Evolutionary conservation across 2,329 filamentous ascomycete species (phyloP).

Genomic region (Beauveria medogensis): DNA sequence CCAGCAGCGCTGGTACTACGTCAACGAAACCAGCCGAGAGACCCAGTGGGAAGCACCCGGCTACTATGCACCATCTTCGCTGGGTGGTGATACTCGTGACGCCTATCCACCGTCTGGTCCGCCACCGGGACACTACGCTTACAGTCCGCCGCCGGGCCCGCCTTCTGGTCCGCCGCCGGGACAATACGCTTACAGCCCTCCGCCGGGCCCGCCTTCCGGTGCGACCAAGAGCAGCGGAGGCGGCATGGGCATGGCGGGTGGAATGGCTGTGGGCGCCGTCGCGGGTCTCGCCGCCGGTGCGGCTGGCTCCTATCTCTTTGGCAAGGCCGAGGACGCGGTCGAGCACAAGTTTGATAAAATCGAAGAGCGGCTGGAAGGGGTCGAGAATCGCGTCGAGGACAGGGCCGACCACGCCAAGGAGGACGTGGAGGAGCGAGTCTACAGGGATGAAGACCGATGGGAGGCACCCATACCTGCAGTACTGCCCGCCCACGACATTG

Average conservation of each 20-base stretch:
- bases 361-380: constrained; percentile 10
- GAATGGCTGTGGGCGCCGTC: constrained; percentile 40
- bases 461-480: background rate
- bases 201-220: background rate
- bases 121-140: background rate
- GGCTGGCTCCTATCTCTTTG: constrained; percentile 44
- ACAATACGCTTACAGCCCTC: background rate
- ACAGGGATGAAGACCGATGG: background rate
- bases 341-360: background rate
- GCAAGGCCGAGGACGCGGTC: constrained; percentile 12
- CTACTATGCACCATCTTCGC: constrained; percentile 17
- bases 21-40: constrained; percentile 51
- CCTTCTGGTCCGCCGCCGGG: background rate
- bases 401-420: background rate
- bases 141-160: background rate
- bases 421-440: background rate
- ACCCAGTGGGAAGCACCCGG: constrained; percentile 57
- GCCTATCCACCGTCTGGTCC: constrained; percentile 12
- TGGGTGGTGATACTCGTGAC: constrained; percentile 19
- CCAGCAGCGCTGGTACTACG: constrained; percentile 56
- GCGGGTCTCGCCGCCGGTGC: constrained; percentile 51
- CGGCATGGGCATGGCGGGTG: constrained; percentile 36
- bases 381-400: background rate
- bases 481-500: constrained; percentile 22
- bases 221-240: constrained; percentile 29